Conservation (phyloP, 2,329 filamentous ascomycete species). For the Talaromyces albobiverticillius region DNA sequence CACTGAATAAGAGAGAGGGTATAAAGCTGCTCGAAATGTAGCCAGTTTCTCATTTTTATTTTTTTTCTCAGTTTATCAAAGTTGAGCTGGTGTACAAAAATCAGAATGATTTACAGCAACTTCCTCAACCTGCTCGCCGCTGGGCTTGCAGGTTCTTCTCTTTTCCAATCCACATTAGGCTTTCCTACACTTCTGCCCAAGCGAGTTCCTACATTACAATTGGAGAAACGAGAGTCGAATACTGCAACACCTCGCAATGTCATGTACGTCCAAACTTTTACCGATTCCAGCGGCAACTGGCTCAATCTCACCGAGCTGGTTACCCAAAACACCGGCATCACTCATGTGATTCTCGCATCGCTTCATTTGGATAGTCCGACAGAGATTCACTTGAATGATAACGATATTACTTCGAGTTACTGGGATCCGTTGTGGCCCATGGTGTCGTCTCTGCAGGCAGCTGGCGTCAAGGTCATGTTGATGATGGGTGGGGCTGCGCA, state of each 20-base stretch:
- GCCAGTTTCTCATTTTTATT: too few species aligned
- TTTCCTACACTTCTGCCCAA: too few species aligned
- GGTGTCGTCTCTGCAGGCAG: conserved; percentile 47
- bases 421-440: conserved; percentile 45
- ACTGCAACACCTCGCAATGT: conserved; percentile 15
- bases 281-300: conserved; percentile 20
- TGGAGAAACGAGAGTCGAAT: neutral
- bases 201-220: neutral
- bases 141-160: too few species aligned
- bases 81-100: too few species aligned
- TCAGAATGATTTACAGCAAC: too few species aligned
- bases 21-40: too few species aligned
- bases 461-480: conserved; percentile 51
- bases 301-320: conserved; percentile 52
- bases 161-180: too few species aligned
- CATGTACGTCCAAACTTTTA: conserved; percentile 26
- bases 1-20: too few species aligned
- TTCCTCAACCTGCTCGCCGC: too few species aligned
- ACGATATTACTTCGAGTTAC: conserved; percentile 26
- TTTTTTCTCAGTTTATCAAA: too few species aligned
- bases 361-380: conserved; percentile 49
- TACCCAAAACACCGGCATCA: conserved; percentile 32
- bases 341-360: conserved; percentile 54
- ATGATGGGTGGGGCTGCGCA: conserved; percentile 55
- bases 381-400: conserved; percentile 54